phyloP scores from a whole-genome alignment of 257 asterid genomes.

The Scutellaria galericulata region DNA sequence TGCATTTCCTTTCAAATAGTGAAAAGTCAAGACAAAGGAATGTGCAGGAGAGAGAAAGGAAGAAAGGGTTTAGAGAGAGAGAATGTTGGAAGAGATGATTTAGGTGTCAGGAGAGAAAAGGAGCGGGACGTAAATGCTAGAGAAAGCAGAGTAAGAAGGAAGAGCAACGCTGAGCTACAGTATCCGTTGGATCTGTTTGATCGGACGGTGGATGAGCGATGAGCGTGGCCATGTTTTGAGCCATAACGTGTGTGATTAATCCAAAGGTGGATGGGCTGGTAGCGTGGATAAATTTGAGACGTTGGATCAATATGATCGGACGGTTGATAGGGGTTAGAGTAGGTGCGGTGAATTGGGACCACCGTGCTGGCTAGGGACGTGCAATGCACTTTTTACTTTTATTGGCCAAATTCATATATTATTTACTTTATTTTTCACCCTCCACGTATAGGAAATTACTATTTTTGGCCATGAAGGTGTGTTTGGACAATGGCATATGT shows the following conservation, averaged over 20 bases:
- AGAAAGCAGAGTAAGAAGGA: slow-evolving; percentile 32
- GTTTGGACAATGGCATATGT: too few relatives aligned
- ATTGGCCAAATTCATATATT: background rate
- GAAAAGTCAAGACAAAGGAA: background rate
- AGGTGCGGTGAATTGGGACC: slow-evolving; percentile 43
- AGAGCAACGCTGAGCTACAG: slow-evolving; percentile 15
- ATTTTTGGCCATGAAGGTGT: too few relatives aligned
- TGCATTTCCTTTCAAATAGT: slow-evolving; percentile 62
- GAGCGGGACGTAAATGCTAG: slow-evolving; percentile 69
- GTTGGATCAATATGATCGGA: slow-evolving; percentile 49
- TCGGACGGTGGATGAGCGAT: slow-evolving; percentile 40
- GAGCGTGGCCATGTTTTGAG: slow-evolving; percentile 74
- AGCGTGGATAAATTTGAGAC: slow-evolving; percentile 49
- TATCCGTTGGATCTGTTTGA: slow-evolving; percentile 56
- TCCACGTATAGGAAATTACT: too few relatives aligned
- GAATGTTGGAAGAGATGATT: slow-evolving; percentile 34
- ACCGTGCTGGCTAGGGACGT: slow-evolving; percentile 1
- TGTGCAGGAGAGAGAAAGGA: slow-evolving; percentile 15
- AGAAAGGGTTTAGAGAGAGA: slow-evolving; percentile 20
- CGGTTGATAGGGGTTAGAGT: slow-evolving; percentile 35
- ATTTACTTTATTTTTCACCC: background rate
- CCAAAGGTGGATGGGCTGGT: slow-evolving; percentile 63
- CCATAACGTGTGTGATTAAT: slow-evolving; percentile 68
- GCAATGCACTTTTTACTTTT: background rate
- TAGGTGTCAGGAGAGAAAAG: slow-evolving; percentile 47